Percentiles rank a stretch among this genome's conserved stretches.
Conservation (phyloP, 805 yeast species). For the Hagleromyces aurorensis region DNA sequence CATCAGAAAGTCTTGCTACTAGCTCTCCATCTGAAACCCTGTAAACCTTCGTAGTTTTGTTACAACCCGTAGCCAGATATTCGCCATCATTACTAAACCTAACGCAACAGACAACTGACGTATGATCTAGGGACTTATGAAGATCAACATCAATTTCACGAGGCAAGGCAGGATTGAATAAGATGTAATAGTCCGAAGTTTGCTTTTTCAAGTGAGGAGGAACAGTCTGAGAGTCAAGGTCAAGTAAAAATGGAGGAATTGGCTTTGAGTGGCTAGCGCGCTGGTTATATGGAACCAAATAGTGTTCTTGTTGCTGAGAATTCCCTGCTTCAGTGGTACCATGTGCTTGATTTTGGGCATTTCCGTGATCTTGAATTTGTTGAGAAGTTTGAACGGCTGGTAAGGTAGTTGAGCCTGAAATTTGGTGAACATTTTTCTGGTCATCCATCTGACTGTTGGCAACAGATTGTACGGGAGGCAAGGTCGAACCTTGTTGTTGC, state of each 20-base stretch:
- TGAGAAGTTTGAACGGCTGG: slow-evolving; percentile 5
- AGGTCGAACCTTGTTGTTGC: slow-evolving; percentile 7
- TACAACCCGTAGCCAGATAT: slow-evolving; percentile 93
- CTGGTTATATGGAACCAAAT: slow-evolving; percentile 34
- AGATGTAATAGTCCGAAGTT: slow-evolving; percentile 75
- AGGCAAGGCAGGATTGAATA: slow-evolving; percentile 83
- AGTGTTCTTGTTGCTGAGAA: slow-evolving; percentile 23
- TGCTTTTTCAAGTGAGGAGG: slow-evolving; percentile 74
- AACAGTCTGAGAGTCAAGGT: slow-evolving; percentile 71
- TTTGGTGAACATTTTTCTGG: slow-evolving; percentile 16
- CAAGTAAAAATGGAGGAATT: slow-evolving; percentile 72
- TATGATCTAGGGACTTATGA: slow-evolving; percentile 84
- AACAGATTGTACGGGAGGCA: slow-evolving; percentile 30
- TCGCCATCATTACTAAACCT: slow-evolving; percentile 87
- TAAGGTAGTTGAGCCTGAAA: slow-evolving; percentile 5
- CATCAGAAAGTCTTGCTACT: slow-evolving; percentile 81
- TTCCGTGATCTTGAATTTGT: background rate
- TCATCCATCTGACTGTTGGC: slow-evolving; percentile 14
- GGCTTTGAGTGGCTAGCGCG: slow-evolving; percentile 54
- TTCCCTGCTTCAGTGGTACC: slow-evolving; percentile 13
- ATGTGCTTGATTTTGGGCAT: slow-evolving; percentile 6
- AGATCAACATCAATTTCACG: slow-evolving; percentile 74
- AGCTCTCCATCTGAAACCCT: slow-evolving; percentile 87
- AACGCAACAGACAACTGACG: slow-evolving; percentile 95
- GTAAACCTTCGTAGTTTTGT: slow-evolving; percentile 89